A percentile compares a stretch with the other conserved stretches of the same genome.
Conservation (phyloP, 1,284 basidiomycete genomes). For the Heliocybe sulcata region DNA sequence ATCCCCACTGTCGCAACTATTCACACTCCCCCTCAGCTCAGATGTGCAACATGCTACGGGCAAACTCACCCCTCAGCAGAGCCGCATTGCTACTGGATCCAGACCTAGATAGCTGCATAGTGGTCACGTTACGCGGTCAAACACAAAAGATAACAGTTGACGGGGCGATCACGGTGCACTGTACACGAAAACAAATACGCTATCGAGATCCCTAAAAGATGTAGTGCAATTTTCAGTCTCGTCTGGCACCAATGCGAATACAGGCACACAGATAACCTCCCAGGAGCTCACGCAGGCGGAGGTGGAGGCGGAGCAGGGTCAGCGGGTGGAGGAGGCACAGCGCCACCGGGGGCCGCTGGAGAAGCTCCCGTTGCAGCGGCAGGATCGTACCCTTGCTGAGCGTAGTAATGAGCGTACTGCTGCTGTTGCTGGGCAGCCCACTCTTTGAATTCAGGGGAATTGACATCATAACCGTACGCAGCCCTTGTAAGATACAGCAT, state of each 20-base stretch:
- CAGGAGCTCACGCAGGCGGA: neutral
- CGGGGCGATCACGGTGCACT: neutral
- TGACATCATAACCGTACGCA: constrained; percentile 86
- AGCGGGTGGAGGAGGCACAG: neutral
- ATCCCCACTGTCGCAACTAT: neutral
- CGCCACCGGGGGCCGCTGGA: neutral
- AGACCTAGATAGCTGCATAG: neutral
- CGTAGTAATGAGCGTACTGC: constrained; percentile 48
- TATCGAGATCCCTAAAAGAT: neutral
- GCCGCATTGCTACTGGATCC: neutral
- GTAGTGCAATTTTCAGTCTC: neutral
- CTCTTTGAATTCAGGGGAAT: constrained; percentile 72
- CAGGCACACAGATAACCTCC: neutral
- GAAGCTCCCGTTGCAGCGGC: neutral
- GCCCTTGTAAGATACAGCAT: constrained; percentile 42
- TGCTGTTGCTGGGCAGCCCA: constrained; percentile 67
- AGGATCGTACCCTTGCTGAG: neutral
- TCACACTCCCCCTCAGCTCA: no score
- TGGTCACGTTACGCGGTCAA: no score
- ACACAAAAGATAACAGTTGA: neutral
- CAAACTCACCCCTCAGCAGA: neutral
- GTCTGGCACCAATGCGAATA: neutral
- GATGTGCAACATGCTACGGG: no score
- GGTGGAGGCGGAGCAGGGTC: constrained; percentile 1
- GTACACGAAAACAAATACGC: neutral